A percentile compares a stretch with the other conserved stretches of the same genome.
phyloP scores from a whole-genome alignment of 768 basidiomycete species.

The Leccinum boreale region DNA sequence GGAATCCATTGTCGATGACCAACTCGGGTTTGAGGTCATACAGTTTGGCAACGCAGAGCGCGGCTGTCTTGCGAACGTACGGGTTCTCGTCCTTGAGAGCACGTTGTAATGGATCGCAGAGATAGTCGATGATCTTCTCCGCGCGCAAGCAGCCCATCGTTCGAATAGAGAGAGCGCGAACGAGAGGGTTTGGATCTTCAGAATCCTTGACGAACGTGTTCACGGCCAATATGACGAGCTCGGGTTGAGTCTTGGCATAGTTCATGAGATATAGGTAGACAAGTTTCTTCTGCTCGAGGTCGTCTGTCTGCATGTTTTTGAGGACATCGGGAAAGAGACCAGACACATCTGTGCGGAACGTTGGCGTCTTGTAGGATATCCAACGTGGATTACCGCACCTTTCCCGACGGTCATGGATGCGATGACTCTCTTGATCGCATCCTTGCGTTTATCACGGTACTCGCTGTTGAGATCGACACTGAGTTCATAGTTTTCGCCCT shows the following conservation, averaged over 20 bases:
- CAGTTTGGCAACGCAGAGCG: conserved; percentile 93
- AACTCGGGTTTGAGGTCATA: conserved; percentile 97
- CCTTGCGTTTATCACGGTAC: conserved; percentile 92
- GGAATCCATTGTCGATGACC: conserved; percentile 91
- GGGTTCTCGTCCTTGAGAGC: conserved; percentile 94
- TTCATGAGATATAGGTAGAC: conserved; percentile 99
- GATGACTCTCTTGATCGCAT: conserved; percentile 97
- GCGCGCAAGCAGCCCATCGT: conserved; percentile 98
- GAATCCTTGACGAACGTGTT: conserved; percentile 99
- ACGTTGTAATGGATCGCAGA: conserved; percentile 92
- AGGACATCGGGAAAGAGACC: conserved; percentile 97
- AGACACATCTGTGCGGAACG: conserved; percentile 60
- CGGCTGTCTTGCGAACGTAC: conserved; percentile 97
- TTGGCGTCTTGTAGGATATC: conserved; percentile 7
- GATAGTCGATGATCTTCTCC: conserved; percentile 98
- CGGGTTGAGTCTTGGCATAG: conserved; percentile 98
- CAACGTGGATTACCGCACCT: conserved; percentile 47
- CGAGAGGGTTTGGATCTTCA: conserved; percentile 94
- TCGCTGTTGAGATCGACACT: conserved; percentile 96
- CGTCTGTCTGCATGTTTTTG: conserved; percentile 99
- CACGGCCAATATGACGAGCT: conserved; percentile 97
- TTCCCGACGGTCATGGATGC: conserved; percentile 99
- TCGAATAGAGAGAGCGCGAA: conserved; percentile 92
- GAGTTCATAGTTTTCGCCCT: conserved; percentile 97
- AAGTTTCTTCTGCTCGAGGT: conserved; percentile 99